Evolutionary conservation across 441 rosid species (phyloP).

Genomic region (Mallotus repandus): DNA sequence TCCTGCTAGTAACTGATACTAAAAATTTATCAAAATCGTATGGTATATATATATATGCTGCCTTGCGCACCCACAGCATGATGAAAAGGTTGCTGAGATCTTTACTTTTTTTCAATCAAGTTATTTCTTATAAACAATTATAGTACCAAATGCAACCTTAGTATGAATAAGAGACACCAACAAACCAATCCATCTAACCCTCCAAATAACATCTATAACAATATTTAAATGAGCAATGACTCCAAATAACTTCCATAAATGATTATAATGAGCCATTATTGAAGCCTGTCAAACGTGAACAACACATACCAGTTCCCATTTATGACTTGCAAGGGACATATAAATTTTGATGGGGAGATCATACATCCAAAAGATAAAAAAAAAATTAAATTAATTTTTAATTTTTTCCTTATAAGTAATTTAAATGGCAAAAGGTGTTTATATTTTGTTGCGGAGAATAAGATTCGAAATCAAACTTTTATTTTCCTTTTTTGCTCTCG

Average conservation of each 20-base stretch:
- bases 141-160: neutral
- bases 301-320: neutral
- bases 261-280: no score
- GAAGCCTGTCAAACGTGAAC: no score
- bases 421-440: no score
- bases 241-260: neutral
- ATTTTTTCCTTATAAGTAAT: no score
- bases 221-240: neutral
- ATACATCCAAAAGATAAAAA: no score
- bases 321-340: neutral
- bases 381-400: no score
- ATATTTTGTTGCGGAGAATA: no score
- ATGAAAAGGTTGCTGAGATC: neutral
- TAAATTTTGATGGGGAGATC: no score
- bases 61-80: no score
- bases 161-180: neutral
- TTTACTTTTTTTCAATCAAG: neutral
- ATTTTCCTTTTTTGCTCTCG: no score
- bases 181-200: neutral
- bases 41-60: no score
- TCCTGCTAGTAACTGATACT: neutral
- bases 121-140: neutral
- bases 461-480: no score
- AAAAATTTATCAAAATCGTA: neutral
- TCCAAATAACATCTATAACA: neutral